Evolutionary conservation across 768 basidiomycete genomes (phyloP), one percentile per base, ranked within the genome.

Genomic region (Amanita brunnescens): DNA sequence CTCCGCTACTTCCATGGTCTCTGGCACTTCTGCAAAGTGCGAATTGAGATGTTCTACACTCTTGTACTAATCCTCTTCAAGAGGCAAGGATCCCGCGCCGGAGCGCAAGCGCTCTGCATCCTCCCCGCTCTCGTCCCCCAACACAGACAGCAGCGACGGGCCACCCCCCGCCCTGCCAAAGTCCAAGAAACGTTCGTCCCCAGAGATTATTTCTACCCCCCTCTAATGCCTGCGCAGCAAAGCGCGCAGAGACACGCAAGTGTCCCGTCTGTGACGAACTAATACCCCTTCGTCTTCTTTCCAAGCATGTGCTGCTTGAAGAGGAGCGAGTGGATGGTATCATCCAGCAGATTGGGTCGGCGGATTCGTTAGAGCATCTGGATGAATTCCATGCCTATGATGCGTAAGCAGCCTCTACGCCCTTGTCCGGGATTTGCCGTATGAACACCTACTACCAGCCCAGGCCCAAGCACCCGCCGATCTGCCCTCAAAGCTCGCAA

Each of bases 221-320:
- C 32, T 40, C 39, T 49, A 6, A 49, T 35, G 32, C 20, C 7
- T 14, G 4, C 21, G 4, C 52, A 87, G 85, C 74, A 3, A 86
- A 80, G 62, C 79, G 83, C 39, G 87, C 83, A 14, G 87, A 89
- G 61, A 91, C 85, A 2, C 73, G 80, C 52, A 70, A 70, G 53
- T 91, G 88, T 60, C 89, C 88, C 1, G 78, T 85, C 34, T 91
- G 88, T 65, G 68, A 74, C 12, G 87, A 91, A 61, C 62, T 62
- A 34, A 84, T 91, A 37, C 87, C 88, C 12, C 60, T 88, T 20
- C 81, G 87, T 10, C 72, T 90, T n/a, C 71, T 91, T 13, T 71
- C 70, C 2, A 72, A 69, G 51, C 89, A 91, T 57, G 73, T 76
- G 2, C 73, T 72, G 37, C 71, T 90, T 23, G 88, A 91, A 63